Evolutionary conservation across 306 rosid species (phyloP).

Genomic region (Canavalia gladiata): DNA sequence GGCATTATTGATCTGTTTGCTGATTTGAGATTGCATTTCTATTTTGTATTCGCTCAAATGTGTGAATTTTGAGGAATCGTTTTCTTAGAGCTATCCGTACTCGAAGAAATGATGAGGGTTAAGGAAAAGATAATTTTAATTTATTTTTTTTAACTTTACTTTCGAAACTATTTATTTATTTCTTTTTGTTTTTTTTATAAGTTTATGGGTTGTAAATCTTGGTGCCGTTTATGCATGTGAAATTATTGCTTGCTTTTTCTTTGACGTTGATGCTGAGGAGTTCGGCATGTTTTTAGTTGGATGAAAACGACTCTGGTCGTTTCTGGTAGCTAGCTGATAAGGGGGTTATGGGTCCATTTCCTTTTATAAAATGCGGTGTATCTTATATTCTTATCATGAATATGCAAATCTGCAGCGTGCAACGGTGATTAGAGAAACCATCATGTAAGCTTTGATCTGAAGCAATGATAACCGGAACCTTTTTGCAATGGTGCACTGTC

Average conservation of each 20-base stretch:
- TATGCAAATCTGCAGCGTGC: neutral
- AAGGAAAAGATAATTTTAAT: neutral
- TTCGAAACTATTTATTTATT: neutral
- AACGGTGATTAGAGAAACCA: neutral
- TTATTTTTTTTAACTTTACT: neutral
- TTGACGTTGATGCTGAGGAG: conserved; percentile 37
- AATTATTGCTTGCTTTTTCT: conserved; percentile 39
- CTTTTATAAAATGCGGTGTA: neutral
- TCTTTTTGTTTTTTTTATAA: neutral
- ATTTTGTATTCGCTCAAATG: neutral
- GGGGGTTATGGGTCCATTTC: conserved; percentile 38
- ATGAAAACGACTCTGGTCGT: conserved; percentile 48
- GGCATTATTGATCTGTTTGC: conserved; percentile 3
- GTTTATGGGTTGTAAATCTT: neutral
- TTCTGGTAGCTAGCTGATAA: conserved; percentile 39
- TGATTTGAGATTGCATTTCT: neutral
- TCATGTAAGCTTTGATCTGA: conserved; percentile 31
- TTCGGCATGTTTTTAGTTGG: conserved; percentile 40
- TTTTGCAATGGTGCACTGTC: conserved; percentile 15
- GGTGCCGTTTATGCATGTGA: conserved; percentile 34
- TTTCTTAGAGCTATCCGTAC: neutral
- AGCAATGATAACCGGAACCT: conserved; percentile 13
- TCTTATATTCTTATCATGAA: neutral
- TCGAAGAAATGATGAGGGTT: neutral
- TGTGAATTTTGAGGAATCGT: neutral